phyloP scores from a whole-genome alignment of 2,329 filamentous ascomycete species.

The Meredithiella fracta region DNA sequence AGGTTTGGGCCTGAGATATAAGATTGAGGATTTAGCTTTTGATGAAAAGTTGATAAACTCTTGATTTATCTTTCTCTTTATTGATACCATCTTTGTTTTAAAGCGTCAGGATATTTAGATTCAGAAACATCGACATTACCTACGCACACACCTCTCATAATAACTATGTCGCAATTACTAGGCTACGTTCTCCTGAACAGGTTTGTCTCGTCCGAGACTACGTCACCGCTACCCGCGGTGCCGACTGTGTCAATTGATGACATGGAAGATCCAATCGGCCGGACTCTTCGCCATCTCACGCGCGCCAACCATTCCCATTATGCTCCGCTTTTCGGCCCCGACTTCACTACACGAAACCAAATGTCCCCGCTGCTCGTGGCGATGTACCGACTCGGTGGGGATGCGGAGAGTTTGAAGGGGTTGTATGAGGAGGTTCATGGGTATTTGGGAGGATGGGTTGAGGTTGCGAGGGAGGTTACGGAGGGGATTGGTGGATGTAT shows the following conservation, averaged over 20 bases:
- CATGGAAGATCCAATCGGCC: slow-evolving; percentile 52
- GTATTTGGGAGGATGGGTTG: slow-evolving; percentile 60
- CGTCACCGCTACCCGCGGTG: slow-evolving; percentile 46
- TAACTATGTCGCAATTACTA: slow-evolving; percentile 6
- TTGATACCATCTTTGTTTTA: background rate
- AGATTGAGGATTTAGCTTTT: too few species aligned
- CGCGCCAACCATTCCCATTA: slow-evolving; percentile 86
- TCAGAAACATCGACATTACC: too few species aligned
- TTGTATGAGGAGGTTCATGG: slow-evolving; percentile 67
- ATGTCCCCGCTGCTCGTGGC: slow-evolving; percentile 67
- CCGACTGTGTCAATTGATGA: slow-evolving; percentile 67
- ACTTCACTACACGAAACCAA: slow-evolving; percentile 61
- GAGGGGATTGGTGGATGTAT: slow-evolving; percentile 76
- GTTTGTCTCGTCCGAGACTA: background rate
- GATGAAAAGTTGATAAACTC: background rate
- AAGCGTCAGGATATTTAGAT: too few species aligned
- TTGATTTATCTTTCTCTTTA: background rate
- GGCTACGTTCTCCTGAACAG: slow-evolving; percentile 9
- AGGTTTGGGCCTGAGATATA: too few species aligned
- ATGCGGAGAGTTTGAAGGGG: slow-evolving; percentile 52
- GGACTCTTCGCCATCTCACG: slow-evolving; percentile 77
- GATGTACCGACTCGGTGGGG: slow-evolving; percentile 70
- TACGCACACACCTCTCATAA: background rate
- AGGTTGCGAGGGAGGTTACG: slow-evolving; percentile 71
- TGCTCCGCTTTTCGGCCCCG: slow-evolving; percentile 61